Evolutionary conservation across 2,329 filamentous ascomycete genomes (phyloP).

Genomic region (Tolypocladium paradoxum): DNA sequence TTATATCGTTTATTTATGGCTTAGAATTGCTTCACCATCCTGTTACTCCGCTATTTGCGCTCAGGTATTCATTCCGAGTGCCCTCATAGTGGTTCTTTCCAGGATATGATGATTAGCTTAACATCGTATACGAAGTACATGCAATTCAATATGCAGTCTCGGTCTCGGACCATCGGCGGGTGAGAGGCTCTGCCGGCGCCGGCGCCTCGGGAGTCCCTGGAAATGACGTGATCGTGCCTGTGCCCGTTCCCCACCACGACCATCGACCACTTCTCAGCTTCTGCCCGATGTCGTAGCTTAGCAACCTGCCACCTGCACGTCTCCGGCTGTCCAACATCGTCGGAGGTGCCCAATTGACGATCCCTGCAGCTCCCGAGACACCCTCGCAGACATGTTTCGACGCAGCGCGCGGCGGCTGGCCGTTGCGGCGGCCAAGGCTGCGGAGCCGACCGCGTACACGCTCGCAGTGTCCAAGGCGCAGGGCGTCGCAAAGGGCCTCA

Average conservation of each 20-base stretch:
- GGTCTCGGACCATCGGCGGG: neutral
- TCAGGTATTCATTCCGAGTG: too few relatives aligned
- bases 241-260: neutral
- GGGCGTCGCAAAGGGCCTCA: conserved; percentile 65
- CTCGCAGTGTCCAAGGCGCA: conserved; percentile 71
- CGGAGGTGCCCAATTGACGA: neutral
- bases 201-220: neutral
- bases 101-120: too few relatives aligned
- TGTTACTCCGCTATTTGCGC: too few relatives aligned
- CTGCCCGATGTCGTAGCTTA: neutral
- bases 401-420: conserved; percentile 58
- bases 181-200: neutral
- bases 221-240: conserved; percentile 11
- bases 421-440: conserved; percentile 36
- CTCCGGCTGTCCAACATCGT: neutral
- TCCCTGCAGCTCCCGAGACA: conserved; percentile 4
- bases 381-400: conserved; percentile 48
- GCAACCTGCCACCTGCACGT: neutral
- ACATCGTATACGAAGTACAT: too few relatives aligned
- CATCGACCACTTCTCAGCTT: neutral
- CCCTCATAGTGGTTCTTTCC: too few relatives aligned
- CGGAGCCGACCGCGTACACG: conserved; percentile 45
- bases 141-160: too few relatives aligned
- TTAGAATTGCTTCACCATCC: too few relatives aligned
- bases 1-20: too few relatives aligned